Conservation (phyloP, 768 basidiomycete species). For the Pulveroboletus sp. region DNA sequence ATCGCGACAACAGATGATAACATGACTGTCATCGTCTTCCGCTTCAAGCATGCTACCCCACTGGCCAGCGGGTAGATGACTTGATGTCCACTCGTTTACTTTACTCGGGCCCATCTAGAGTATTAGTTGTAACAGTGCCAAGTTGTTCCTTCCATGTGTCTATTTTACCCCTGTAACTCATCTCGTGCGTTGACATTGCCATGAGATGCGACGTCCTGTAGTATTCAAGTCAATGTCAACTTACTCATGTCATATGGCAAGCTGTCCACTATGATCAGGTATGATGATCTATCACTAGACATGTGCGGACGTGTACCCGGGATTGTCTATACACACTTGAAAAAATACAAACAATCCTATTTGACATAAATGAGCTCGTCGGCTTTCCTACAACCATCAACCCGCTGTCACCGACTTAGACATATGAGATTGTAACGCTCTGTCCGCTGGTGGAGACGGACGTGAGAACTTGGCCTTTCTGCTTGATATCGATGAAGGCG, state of each 20-base stretch:
- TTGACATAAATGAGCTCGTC: neutral
- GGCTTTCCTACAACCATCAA: neutral
- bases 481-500: conserved; percentile 8
- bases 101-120: neutral
- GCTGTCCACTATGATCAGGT: neutral
- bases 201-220: conserved; percentile 2
- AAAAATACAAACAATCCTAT: neutral
- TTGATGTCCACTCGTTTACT: neutral
- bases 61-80: conserved; percentile 11
- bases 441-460: conserved; percentile 2
- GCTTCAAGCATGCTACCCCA: conserved; percentile 51
- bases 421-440: conserved; percentile 4
- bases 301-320: no score
- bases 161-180: conserved; percentile 2
- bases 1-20: conserved; percentile 91
- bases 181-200: conserved; percentile 1
- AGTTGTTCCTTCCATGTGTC: neutral
- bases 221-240: neutral
- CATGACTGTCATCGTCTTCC: conserved; percentile 84
- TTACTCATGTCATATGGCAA: no score
- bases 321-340: neutral
- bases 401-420: neutral
- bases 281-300: no score
- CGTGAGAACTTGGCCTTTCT: conserved; percentile 9
- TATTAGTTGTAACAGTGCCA: conserved; percentile 8